Evolutionary conservation across 306 rosid species (phyloP), one percentile per base, ranked within the genome.

Genomic region (Fagus crenata): DNA sequence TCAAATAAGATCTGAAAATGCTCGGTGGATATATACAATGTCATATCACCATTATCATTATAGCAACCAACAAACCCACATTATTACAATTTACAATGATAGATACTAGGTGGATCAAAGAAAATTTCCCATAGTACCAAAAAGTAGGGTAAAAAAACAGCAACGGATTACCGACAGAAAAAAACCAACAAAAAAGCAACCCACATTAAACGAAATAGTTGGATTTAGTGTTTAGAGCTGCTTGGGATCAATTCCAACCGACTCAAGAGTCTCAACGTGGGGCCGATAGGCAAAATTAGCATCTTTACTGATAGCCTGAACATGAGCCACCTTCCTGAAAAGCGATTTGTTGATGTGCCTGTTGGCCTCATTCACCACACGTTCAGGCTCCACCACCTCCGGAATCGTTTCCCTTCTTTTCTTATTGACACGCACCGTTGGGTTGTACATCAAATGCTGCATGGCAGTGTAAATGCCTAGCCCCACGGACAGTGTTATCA

Each of bases 301-400:
- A 79, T 92, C 97, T 36, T 39, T 80, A 7, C 36, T 84, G 31
- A 72, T 74, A 2, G 85, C 87, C 72, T 85, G 92, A 31, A 94
- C 79, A 36, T 92, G 96, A 2, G 95, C 98, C 55, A 92, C 83
- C 78, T 86, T 94, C 81, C 98, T 87, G 67, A 94, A 92, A 67
- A 88, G 88, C 0, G 97, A 94, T 0, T 86, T 77, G 22, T 64
- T 81, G 0, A 84, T 0, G 49, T 54, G 82, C 18, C 68, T 86
- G 0, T 87, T 84, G 0, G 96, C 37, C 33, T 89, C 88, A 54
- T 79, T 93, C 9, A 69, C 77, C 73, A 94, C 96, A 36, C 75
- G 89, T 1, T 90, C 93, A 0, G 98, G 98, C 73, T 92, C 98
- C 58, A 83, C 90, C 82, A 94, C 97, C 85, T 94, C 98, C 15